phyloP scores from a whole-genome alignment of 2,329 filamentous ascomycete species.

The Xylaria sp. region DNA sequence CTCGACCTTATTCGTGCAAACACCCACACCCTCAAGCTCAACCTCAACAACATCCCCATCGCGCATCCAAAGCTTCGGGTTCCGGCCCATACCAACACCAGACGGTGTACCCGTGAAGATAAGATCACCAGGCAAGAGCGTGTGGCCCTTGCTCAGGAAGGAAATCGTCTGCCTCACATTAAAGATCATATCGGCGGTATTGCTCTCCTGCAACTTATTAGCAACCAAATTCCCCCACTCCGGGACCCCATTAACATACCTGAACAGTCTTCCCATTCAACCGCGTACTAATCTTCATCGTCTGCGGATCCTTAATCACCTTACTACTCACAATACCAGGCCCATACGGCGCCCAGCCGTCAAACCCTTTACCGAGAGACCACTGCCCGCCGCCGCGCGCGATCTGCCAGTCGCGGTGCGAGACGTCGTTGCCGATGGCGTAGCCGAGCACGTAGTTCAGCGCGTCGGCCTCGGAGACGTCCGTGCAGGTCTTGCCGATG shows the following conservation, averaged over 20 bases:
- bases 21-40: constrained; percentile 59
- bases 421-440: constrained; percentile 72
- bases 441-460: constrained; percentile 72
- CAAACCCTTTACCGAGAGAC: constrained; percentile 68
- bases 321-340: constrained; percentile 61
- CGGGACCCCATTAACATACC: constrained; percentile 26
- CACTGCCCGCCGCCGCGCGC: constrained; percentile 64
- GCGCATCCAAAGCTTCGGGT: constrained; percentile 62
- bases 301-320: constrained; percentile 53
- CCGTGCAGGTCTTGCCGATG: constrained; percentile 60
- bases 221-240: not conserved
- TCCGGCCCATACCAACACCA: constrained; percentile 66
- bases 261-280: constrained; percentile 56
- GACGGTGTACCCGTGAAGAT: constrained; percentile 66
- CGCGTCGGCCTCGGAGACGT: constrained; percentile 61
- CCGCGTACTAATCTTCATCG: constrained; percentile 50
- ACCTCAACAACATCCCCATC: constrained; percentile 68
- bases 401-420: constrained; percentile 71
- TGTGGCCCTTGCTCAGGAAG: constrained; percentile 57
- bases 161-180: constrained; percentile 53
- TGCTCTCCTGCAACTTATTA: constrained; percentile 39
- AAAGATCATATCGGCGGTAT: constrained; percentile 60
- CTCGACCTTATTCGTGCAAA: constrained; percentile 49
- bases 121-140: constrained; percentile 57
- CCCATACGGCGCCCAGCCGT: constrained; percentile 69